These are phyloP conservation scores for Schizophyllum commune DNA, from an alignment of 1,284 basidiomycete species.

Conservation along the genomic window DNA sequence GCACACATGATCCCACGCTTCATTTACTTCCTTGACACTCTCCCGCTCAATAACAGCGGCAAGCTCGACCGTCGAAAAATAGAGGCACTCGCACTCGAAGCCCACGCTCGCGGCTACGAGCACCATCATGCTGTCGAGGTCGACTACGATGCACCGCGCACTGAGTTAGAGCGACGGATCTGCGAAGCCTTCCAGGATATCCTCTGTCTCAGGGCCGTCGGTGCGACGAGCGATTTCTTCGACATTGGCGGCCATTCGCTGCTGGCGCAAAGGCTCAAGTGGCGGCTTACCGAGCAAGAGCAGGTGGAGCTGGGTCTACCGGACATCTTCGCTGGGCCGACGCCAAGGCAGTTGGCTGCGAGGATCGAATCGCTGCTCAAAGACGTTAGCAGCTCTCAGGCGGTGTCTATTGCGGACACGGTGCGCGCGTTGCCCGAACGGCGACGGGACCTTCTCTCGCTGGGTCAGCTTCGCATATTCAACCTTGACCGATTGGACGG, in stretches of 20 bases:
- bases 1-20: conserved; percentile 1
- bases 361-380: background rate
- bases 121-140: background rate
- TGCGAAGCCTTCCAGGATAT: background rate
- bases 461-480: background rate
- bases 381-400: background rate
- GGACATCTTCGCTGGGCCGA: background rate
- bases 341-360: background rate
- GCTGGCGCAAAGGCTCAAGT: background rate
- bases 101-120: background rate
- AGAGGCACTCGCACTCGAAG: background rate
- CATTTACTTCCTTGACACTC: background rate
- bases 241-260: conserved; percentile 1
- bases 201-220: background rate
- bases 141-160: background rate
- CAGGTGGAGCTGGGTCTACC: background rate
- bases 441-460: background rate
- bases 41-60: conserved; percentile 1
- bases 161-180: background rate
- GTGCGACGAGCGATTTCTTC: conserved; percentile 1
- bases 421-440: background rate
- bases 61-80: conserved; percentile 1
- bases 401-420: background rate
- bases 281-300: background rate
- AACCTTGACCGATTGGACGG: background rate